Evolutionary conservation across 345 rosid species (phyloP), one percentile per base, ranked within the genome.

Genomic region (Rhodomyrtus tomentosa): DNA sequence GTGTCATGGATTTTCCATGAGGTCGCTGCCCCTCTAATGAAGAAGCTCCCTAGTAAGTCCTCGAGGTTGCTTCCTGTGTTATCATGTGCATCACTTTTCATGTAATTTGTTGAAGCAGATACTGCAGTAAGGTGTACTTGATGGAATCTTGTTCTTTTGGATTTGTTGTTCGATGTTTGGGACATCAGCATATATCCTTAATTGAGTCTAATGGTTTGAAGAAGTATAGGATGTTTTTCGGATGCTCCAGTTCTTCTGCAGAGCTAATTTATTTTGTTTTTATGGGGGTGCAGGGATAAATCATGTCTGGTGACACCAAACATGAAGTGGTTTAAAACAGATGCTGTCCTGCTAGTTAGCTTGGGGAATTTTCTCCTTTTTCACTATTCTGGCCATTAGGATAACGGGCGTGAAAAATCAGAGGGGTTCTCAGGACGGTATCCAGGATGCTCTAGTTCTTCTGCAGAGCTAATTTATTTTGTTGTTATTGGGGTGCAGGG

Each of bases 11-110:
- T 96, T 85, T 95, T 96, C 76, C 96, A 96, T 59, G 99, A 94
- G 81, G 98, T 96, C 72, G 98, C 99, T 73, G 98, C 99, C 84
- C 99, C 98, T 83, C 95, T 95, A 81, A 92, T 98, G 99, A 98
- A 96, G 91, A 93, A 95, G 83, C 86, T 98, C 52, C 99, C 99
- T 84, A 95, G 99, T 96, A 93, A 94, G 96, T 62, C 42, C 24
- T 62, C 8, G 74, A 62, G 20, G 74, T 62, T 62, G 74, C 12
- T 62, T 62, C 74, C 18, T 4, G 74, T 20, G 42, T 62, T 16
- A 32, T 62, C 11, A 38, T 7, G 40, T 32, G 42, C 42, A 32
- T 62, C 10, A 62, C 22, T 62, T 62, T 62, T 10, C 22, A 8
- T 32, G 42, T 62, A 16, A 4, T 29, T 15, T 3, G 42, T 32